Evolutionary conservation across 2,329 filamentous ascomycete genomes (phyloP), one percentile per base, ranked within the genome.

Genomic region (Colletotrichum sublineola): DNA sequence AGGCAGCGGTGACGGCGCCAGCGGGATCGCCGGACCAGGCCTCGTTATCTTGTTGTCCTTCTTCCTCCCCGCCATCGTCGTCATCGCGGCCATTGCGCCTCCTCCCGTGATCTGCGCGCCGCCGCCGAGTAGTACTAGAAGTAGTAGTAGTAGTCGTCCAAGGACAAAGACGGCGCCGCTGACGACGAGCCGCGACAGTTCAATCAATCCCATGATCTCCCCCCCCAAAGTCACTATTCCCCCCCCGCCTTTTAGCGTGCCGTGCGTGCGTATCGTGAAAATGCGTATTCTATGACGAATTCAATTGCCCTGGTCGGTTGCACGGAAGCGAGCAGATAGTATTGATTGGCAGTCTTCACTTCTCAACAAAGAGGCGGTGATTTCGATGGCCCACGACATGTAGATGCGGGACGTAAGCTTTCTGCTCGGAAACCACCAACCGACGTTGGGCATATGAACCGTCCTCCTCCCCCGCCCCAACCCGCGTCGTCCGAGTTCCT

Each of bases 1-100:
- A 1, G 83, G 82, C 2, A 83, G 77, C 14, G 80, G 81, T 36
- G 75, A 73, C 0, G 82, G 80, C 1, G 78, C 79, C 5, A 85
- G 73, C 0, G 81, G 75, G 8, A 75, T 74, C 8, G 78, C 74
- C 6, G 75, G 74, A n/a, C 72, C 75, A 40, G 79, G 76, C 24
- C 78, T 69, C 4, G 82, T 83, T 14, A 83, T 80, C 60, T 84
- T 84, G n/a, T 14, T 18, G 6, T 14, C 5, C 24, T 53, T 53
- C 3, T 79, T 74, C 18, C 74, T 15, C 33, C 12, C 29, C 24
- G 18, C 40, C 5, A 40, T 5, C 24, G 20, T 48, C 44, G 42
- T 7, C 40, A 8, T 12, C 36, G 7, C 14, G 6, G n/a, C 36
- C 29, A 36, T 44, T 75, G 20, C 42, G 56, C 36, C 29, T 11